Evolutionary conservation across 2,329 filamentous ascomycete species (phyloP).

Genomic region (Microcyclosporella mali): DNA sequence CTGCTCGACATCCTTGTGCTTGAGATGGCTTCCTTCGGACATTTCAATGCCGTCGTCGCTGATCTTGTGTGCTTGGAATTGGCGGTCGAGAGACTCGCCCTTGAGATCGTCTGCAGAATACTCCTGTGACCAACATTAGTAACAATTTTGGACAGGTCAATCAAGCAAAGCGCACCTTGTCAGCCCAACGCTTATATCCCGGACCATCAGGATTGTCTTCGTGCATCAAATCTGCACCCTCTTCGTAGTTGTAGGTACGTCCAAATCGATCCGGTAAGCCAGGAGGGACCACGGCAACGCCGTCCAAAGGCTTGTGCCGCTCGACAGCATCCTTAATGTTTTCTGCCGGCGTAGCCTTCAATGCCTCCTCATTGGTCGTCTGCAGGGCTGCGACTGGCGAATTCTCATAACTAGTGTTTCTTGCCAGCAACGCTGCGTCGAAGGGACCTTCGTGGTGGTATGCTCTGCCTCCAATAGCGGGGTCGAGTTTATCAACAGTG

Average conservation of each 20-base stretch:
- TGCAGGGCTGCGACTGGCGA: conserved; percentile 73
- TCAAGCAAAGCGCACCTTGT: conserved; percentile 53
- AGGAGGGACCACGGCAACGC: conserved; percentile 68
- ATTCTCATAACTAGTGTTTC: conserved; percentile 55
- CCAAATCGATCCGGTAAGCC: conserved; percentile 64
- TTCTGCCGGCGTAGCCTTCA: conserved; percentile 74
- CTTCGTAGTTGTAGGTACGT: conserved; percentile 67
- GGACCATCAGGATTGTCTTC: conserved; percentile 62
- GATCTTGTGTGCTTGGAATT: conserved; percentile 55
- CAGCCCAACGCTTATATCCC: conserved; percentile 71
- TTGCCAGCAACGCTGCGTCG: conserved; percentile 69
- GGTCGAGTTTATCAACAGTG: conserved; percentile 73
- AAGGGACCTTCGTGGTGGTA: conserved; percentile 92
- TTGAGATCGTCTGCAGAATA: conserved; percentile 74
- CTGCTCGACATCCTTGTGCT: conserved; percentile 31
- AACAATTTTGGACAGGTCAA: neutral
- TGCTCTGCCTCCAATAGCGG: conserved; percentile 51
- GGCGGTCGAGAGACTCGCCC: conserved; percentile 69
- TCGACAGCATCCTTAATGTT: conserved; percentile 68
- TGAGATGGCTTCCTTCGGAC: conserved; percentile 35
- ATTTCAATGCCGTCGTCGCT: conserved; percentile 40
- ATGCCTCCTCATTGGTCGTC: conserved; percentile 65
- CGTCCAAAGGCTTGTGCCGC: conserved; percentile 73
- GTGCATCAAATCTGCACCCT: conserved; percentile 80
- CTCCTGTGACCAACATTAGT: conserved; percentile 31